Percentiles rank a stretch among this genome's conserved stretches.
phyloP scores from a whole-genome alignment of 805 yeast species.

The Osmozyma mogii region DNA sequence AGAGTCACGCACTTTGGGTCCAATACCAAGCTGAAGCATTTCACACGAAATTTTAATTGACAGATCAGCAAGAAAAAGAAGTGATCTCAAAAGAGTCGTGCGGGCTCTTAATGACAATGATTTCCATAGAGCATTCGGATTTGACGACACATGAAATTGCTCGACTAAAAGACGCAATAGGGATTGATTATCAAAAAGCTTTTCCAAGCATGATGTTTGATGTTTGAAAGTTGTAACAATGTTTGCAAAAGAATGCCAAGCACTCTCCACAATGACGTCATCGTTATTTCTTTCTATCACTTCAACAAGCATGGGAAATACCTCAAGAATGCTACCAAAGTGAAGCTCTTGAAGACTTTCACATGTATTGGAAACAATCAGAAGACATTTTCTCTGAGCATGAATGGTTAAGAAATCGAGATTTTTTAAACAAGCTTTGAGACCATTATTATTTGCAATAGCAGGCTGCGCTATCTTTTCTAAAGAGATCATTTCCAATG shows the following conservation, averaged over 20 bases:
- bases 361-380: constrained; percentile 66
- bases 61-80: too few relatives aligned
- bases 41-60: too few relatives aligned
- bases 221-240: constrained; percentile 43
- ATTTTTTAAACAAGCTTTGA: constrained; percentile 59
- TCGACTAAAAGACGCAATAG: too few relatives aligned
- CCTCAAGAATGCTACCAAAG: constrained; percentile 42
- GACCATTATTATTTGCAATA: constrained; percentile 52
- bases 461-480: constrained; percentile 40
- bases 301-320: constrained; percentile 52
- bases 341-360: constrained; percentile 36
- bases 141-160: too few relatives aligned
- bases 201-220: constrained; percentile 38
- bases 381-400: constrained; percentile 76
- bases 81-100: too few relatives aligned
- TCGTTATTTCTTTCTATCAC: constrained; percentile 53
- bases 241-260: constrained; percentile 57
- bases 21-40: too few relatives aligned
- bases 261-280: constrained; percentile 49
- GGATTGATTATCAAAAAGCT: too few relatives aligned
- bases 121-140: too few relatives aligned
- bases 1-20: too few relatives aligned
- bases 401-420: constrained; percentile 85
- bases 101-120: too few relatives aligned
- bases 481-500: constrained; percentile 59